phyloP scores from a whole-genome alignment of 2,329 filamentous ascomycete species.

The Curvularia sp. region DNA sequence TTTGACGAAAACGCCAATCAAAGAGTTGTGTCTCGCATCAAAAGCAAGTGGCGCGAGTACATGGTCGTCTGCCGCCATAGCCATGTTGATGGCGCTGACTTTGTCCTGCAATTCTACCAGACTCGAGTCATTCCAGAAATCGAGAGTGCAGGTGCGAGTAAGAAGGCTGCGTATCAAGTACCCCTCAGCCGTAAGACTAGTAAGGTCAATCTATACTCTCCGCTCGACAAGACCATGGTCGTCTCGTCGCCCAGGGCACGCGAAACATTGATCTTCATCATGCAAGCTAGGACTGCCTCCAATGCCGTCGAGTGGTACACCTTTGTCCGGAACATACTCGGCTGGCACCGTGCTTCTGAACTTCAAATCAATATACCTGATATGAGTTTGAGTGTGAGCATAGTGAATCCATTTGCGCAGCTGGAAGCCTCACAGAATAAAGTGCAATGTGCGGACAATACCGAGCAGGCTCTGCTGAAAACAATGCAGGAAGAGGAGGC shows the following conservation, averaged over 20 bases:
- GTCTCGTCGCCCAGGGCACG: constrained; percentile 63
- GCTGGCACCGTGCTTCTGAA: constrained; percentile 62
- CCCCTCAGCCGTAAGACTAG: constrained; percentile 60
- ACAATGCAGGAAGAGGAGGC: constrained; percentile 61
- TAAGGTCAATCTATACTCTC: constrained; percentile 68
- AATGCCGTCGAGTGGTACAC: constrained; percentile 74
- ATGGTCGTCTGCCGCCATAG: constrained; percentile 67
- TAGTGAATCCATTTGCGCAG: constrained; percentile 66
- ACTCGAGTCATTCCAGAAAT: constrained; percentile 68
- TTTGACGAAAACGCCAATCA: constrained; percentile 70
- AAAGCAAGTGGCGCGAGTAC: constrained; percentile 72
- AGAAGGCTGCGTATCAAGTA: constrained; percentile 65
- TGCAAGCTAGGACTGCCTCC: constrained; percentile 66
- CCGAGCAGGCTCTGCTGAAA: constrained; percentile 55
- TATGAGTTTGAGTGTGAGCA: constrained; percentile 63
- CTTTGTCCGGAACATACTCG: constrained; percentile 66
- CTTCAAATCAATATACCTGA: constrained; percentile 69
- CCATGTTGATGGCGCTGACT: constrained; percentile 61
- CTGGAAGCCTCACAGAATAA: constrained; percentile 55
- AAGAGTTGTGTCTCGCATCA: constrained; percentile 63
- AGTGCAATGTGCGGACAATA: constrained; percentile 53
- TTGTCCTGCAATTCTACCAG: constrained; percentile 66
- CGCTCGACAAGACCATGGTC: constrained; percentile 71
- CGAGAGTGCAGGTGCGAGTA: constrained; percentile 59
- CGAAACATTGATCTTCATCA: constrained; percentile 65